Percentiles rank a stretch among this genome's conserved stretches.
These are phyloP conservation scores for Petunia axillaris DNA, from an alignment of 257 asterid species.

Conservation along the genomic window DNA sequence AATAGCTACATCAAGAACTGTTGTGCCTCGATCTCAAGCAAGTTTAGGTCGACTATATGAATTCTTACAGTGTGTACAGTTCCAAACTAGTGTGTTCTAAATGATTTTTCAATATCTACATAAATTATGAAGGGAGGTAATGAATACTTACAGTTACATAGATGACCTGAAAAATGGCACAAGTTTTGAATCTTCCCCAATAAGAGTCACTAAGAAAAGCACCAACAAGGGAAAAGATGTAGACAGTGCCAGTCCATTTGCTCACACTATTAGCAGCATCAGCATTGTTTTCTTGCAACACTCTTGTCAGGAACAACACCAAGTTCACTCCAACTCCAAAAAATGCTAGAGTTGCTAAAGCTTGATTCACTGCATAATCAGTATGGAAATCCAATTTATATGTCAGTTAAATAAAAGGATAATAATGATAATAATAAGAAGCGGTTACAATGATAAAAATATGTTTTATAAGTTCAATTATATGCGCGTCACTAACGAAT, in stretches of 20 bases:
- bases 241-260: conserved; percentile 98
- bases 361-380: conserved; percentile 77
- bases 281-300: conserved; percentile 79
- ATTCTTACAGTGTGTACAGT: too few relatives aligned
- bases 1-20: too few relatives aligned
- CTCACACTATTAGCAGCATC: conserved; percentile 93
- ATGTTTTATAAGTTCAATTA: too few relatives aligned
- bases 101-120: neutral
- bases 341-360: conserved; percentile 94
- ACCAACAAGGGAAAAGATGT: conserved; percentile 92
- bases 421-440: neutral
- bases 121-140: neutral
- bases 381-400: neutral
- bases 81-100: conserved; percentile 7
- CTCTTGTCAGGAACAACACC: conserved; percentile 87
- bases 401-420: neutral
- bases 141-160: conserved; percentile 66
- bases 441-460: neutral
- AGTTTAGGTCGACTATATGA: too few relatives aligned
- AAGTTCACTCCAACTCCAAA: conserved; percentile 93
- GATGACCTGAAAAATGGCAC: conserved; percentile 85
- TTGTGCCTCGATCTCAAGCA: too few relatives aligned
- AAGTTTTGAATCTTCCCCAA: conserved; percentile 93
- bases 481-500: too few relatives aligned
- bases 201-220: conserved; percentile 95